Evolutionary conservation across 805 yeast species (phyloP), one percentile per base, ranked within the genome.

Genomic region (Schwanniomyces sp.): DNA sequence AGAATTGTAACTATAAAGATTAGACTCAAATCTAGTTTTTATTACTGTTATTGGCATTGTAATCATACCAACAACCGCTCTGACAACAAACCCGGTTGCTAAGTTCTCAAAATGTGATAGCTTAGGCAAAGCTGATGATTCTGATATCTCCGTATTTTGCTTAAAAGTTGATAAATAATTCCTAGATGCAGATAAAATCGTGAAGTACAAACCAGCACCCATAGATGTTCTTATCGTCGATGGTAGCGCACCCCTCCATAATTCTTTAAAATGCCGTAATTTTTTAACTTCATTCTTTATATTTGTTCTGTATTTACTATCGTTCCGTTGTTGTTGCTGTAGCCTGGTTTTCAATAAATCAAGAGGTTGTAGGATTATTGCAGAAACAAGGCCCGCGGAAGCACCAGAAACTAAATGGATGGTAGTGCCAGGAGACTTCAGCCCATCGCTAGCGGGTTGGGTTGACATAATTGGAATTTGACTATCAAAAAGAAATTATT

Each of bases 211-310:
- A 0, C 94, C 96, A 38, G 95, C 86, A 0, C 99, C 99, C 10
- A 89, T 73, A 0, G 97, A 89, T 0, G 97, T 92, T 50, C 99
- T 75, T 24, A 92, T 57, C 0, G 95, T 91, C 17, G 96, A 88
- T 0, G 99, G 97, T 34, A 91, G 58, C 0, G 96, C 92, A 0
- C 99, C 99, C 46, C 96, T 77, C 99, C 99, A 94, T 34, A 91
- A 72, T 44, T 84, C 82, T 41, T 62, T 63, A 24, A 75, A 47
- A 17, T 70, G 64, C 40, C 70, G 61, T 37, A 74, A 58, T 47
- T 72, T 76, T 53, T 67, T 64, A 8, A 86, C 54, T 41, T 78
- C 77, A 45, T 64, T 69, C 11, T 75, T 24, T 41, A 74, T 54
- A 10, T 70, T 62, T 11, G 75, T 59, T 30, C 62, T 55, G 41